Evolutionary conservation across 768 basidiomycete species (phyloP), one percentile per base, ranked within the genome.

Genomic region (Trichaptum fuscoviolaceum): DNA sequence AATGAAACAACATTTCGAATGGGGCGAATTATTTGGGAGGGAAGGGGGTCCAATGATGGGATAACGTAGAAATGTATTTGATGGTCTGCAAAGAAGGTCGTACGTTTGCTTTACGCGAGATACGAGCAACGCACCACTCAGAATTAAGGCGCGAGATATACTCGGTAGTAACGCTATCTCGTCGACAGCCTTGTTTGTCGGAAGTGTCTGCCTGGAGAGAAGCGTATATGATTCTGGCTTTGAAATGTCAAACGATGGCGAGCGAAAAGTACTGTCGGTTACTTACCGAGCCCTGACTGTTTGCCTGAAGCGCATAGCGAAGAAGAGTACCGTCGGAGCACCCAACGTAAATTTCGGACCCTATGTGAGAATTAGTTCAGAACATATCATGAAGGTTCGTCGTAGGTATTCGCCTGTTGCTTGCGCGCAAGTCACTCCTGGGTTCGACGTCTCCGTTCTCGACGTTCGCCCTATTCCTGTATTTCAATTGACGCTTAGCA

Each of bases 331-430:
- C 94, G 67, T 95, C 93, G 24, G 88, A 86, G 68, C 90, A 91
- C 15, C 94, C 95, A 15, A 93, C 84, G 70, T 95, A 96, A 26
- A 96, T 84, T 72, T 97, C 95, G 57, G 88, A 87, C 35, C 89
- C 92, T 93, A 64, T 20, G 52, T 35, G 35, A 23, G 12, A 64
- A 66, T 65, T 8, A 64, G 63, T 23, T 63, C 59, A 67, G 63
- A 52, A 20, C 57, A 64, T 18, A 42, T 18, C 26, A 57, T 66
- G 58, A 64, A 58, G 57, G 35, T 34, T 60, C 12, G n/a, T 23
- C 27, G 52, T 23, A 58, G 26, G 24, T 35, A 24, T n/a, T 18
- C 18, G 24, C 62, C 58, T 57, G 61, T 36, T 17, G 34, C 52
- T 23, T 9, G 20, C 7, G 66, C 71, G 4, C 58, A 73, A 15